A percentile compares a stretch with the other conserved stretches of the same genome.
phyloP scores from a whole-genome alignment of 192 early-diverging fungal species.

The Coemansia sp. region DNA sequence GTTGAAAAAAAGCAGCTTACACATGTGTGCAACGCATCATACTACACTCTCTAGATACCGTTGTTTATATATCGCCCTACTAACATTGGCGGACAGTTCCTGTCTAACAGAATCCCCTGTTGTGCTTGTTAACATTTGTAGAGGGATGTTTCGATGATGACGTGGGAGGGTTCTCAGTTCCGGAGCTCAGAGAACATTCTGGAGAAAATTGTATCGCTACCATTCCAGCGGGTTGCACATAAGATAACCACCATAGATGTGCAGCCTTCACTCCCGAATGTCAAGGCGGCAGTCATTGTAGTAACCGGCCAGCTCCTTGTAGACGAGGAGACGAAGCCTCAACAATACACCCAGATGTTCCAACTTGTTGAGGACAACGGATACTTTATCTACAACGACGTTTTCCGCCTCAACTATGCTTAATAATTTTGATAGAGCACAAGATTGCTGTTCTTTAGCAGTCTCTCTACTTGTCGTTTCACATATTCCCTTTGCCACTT shows the following conservation, averaged over 20 bases:
- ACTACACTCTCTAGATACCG: too few relatives aligned
- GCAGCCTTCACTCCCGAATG: conserved; percentile 68
- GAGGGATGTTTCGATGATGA: conserved; percentile 80
- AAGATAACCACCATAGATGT: conserved; percentile 76
- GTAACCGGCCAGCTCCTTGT: conserved; percentile 91
- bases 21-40: too few relatives aligned
- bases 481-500: not conserved
- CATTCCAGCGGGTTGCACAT: conserved; percentile 77
- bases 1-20: too few relatives aligned
- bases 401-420: conserved; percentile 81
- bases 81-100: not conserved
- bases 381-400: conserved; percentile 86
- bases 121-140: conserved; percentile 33
- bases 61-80: not conserved
- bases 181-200: conserved; percentile 66
- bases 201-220: conserved; percentile 75
- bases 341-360: conserved; percentile 87
- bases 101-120: not conserved
- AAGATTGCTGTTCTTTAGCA: not conserved
- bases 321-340: conserved; percentile 80
- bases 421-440: conserved; percentile 3
- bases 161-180: conserved; percentile 77
- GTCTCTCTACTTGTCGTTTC: not conserved
- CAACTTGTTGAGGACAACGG: conserved; percentile 72
- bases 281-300: conserved; percentile 68